Base-by-base conservation (phyloP, 352 stramenopile genomes). In the Pythium biforme region DNA sequence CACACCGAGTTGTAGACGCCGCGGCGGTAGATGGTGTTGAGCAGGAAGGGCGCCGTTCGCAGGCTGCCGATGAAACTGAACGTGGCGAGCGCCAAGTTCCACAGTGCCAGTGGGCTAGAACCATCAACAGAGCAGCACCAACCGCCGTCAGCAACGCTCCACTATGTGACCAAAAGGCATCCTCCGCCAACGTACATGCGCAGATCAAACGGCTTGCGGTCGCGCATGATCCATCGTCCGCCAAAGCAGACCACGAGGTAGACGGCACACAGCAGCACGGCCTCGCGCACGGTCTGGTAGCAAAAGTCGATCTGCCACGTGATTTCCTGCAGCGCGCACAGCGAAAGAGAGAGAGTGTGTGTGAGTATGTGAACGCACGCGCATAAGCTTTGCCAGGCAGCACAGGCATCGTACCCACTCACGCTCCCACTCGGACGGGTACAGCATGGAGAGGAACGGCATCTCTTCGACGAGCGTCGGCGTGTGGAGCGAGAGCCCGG, bases 1-100 rank as follows among this genome's bases (percentile, higher is more conserved):
- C 88, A 94, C 56, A 95, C 83, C 46, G 83, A 91, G 70, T 89
- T 77, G 77, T 96, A 92, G 46, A 95, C 56, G 45, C 89, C 89
- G 22, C 76, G 76, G 14, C 63, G 68, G 62, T 89, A 86, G 60
- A 97, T 81, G 22, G 82, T 92, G 73, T 87, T 85, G 53, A 97
- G 49, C 20, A 97, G 73, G 69, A 94, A 92, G 4, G 89, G 88
- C 29, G 81, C 85, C 6, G 81, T 94, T 22, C 85, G 74, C 52
- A 88, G 57, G 27, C 77, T 71, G 19, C 89, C 89, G n/a, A 94
- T 79, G 66, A 81, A 76, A 56, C 84, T 95, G 57, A 96, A 97
- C n/a, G 63, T 62, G 19, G 82, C 78, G 1, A 97, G 69, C 4
- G 41, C 56, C 40, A 94, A 52, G 66, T 97, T 97, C 89, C 89